phyloP scores from a whole-genome alignment of 2,329 filamentous ascomycete genomes.

The Fusarium sp. region DNA sequence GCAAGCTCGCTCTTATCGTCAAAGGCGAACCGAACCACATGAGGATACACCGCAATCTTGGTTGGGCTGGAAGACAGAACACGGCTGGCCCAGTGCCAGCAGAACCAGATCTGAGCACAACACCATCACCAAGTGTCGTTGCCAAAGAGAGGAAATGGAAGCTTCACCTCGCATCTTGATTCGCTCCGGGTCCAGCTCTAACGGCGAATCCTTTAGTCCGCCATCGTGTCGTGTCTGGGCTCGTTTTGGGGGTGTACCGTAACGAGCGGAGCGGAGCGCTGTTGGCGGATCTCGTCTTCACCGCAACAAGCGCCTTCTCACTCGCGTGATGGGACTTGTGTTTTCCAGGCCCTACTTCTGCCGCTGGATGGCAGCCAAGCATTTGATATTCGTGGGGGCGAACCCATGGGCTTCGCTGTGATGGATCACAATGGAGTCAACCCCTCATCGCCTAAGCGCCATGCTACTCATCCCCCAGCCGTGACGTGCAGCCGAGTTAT shows the following conservation, averaged over 20 bases:
- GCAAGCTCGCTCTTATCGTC: background rate
- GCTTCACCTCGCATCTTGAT: background rate
- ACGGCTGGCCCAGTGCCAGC: background rate
- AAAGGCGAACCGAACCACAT: background rate
- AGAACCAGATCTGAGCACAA: background rate
- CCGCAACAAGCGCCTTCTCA: constrained; percentile 30
- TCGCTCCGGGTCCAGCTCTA: constrained; percentile 4
- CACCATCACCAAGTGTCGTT: background rate
- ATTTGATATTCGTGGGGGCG: constrained; percentile 9
- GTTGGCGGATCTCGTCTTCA: constrained; percentile 28
- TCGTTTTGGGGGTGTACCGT: constrained; percentile 8
- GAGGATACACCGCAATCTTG: background rate
- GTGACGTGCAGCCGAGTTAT: constrained; percentile 29
- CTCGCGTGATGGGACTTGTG: constrained; percentile 23
- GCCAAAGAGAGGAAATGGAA: constrained; percentile 2
- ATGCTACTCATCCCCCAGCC: constrained; percentile 18
- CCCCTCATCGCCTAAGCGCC: constrained; percentile 19
- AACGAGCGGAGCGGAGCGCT: constrained; percentile 18
- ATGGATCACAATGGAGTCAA: constrained; percentile 18
- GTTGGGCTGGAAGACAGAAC: background rate
- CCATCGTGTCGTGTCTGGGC: constrained; percentile 11
- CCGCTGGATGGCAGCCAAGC: constrained; percentile 4
- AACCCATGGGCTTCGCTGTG: constrained; percentile 2
- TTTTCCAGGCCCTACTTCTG: constrained; percentile 1
- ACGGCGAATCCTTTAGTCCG: constrained; percentile 2